Conservation (phyloP, 2,329 filamentous ascomycete species). For the Lomentospora prolificans region DNA sequence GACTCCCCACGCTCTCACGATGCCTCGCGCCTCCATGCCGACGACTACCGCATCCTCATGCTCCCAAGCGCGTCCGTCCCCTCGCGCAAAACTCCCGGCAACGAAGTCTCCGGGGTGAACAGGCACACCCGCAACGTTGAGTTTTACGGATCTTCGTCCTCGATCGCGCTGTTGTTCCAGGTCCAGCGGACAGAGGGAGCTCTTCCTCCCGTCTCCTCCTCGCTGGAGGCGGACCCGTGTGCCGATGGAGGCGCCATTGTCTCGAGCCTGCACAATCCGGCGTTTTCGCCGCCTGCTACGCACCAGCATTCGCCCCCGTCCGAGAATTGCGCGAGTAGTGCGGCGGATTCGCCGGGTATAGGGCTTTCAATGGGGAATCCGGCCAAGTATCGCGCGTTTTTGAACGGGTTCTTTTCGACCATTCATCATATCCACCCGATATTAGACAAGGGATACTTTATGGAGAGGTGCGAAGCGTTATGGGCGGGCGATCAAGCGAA, state of each 20-base stretch:
- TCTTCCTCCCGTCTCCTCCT: conserved; percentile 5
- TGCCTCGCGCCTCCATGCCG: conserved; percentile 4
- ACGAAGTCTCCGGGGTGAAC: conserved; percentile 33
- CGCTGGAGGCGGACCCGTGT: conserved; percentile 13
- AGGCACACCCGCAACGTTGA: conserved; percentile 34
- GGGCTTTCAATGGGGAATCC: conserved; percentile 21
- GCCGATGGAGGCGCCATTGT: conserved; percentile 26
- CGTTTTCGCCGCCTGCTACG: conserved; percentile 23
- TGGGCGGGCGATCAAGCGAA: conserved; percentile 14
- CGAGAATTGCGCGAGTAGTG: conserved; percentile 8
- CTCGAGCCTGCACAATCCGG: conserved; percentile 34
- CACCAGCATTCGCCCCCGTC: background rate
- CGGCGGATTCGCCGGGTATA: background rate
- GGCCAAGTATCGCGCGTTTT: conserved; percentile 32
- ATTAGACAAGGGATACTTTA: conserved; percentile 33
- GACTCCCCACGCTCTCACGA: background rate
- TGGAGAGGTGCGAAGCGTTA: conserved; percentile 26
- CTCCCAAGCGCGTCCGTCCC: conserved; percentile 16
- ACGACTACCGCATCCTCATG: conserved; percentile 12
- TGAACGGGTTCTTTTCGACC: conserved; percentile 37
- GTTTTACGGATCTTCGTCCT: conserved; percentile 34
- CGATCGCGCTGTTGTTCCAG: conserved; percentile 32
- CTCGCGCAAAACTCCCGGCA: conserved; percentile 16
- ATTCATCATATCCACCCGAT: conserved; percentile 38
- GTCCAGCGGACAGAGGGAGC: conserved; percentile 21